Evolutionary conservation across 768 basidiomycete species (phyloP).

Genomic region (Agrocybe chaxingu): DNA sequence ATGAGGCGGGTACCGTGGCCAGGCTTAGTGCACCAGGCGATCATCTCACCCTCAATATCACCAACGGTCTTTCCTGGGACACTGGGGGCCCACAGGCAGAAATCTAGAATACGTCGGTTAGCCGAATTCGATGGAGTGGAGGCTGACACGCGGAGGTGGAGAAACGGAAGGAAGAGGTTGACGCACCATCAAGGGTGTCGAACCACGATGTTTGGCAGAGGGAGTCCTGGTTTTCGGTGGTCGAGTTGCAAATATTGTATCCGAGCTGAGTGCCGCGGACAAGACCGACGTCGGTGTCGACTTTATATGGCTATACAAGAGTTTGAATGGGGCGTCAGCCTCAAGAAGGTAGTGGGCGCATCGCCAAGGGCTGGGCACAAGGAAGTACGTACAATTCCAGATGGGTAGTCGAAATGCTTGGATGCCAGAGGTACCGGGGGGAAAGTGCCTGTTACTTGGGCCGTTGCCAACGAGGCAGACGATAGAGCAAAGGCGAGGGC

Average conservation of each 20-base stretch:
- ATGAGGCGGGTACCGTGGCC: conserved; percentile 73
- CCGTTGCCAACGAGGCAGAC: conserved; percentile 20
- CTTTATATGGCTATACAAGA: conserved; percentile 30
- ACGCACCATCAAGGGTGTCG: conserved; percentile 44
- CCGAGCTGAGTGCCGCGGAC: conserved; percentile 49
- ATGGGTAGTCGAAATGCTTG: conserved; percentile 43
- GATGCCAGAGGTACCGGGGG: conserved; percentile 44
- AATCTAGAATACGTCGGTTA: conserved; percentile 61
- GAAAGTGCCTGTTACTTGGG: conserved; percentile 33
- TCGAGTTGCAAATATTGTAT: conserved; percentile 67
- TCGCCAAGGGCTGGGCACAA: not conserved
- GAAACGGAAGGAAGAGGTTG: conserved; percentile 60
- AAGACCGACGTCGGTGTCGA: conserved; percentile 31
- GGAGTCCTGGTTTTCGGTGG: conserved; percentile 60
- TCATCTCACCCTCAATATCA: conserved; percentile 65
- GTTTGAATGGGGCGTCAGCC: not conserved
- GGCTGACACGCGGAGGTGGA: conserved; percentile 49
- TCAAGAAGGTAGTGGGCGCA: not conserved
- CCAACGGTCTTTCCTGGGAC: conserved; percentile 53
- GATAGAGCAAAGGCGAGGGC: conserved; percentile 22
- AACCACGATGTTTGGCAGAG: conserved; percentile 59
- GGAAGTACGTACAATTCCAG: conserved; percentile 31
- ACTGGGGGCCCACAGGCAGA: conserved; percentile 64
- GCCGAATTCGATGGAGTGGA: conserved; percentile 51
- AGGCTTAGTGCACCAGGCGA: conserved; percentile 76